A percentile compares a stretch with the other conserved stretches of the same genome.
These are phyloP conservation scores for Ogataea paradorogensis DNA, from an alignment of 805 yeast species.

Conservation along the genomic window DNA sequence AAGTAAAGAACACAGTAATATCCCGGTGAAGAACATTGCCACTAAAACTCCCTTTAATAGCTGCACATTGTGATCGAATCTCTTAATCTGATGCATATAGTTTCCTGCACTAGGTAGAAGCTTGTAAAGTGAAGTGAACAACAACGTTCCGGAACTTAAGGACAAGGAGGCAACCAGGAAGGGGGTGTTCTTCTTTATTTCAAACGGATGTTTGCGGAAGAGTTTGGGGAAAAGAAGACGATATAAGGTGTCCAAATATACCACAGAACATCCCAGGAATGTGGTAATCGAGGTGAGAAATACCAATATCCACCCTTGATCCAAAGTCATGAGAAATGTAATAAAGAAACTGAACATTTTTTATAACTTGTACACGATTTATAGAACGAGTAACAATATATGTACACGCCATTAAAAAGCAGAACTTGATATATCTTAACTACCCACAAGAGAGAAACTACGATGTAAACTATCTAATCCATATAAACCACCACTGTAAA, in stretches of 20 bases:
- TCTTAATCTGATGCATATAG: slow-evolving; percentile 39
- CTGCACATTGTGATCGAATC: slow-evolving; percentile 23
- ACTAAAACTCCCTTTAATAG: slow-evolving; percentile 44
- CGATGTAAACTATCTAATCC: too few relatives aligned
- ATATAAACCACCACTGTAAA: too few relatives aligned
- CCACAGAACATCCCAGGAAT: slow-evolving; percentile 64
- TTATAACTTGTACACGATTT: too few relatives aligned
- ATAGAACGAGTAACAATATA: too few relatives aligned
- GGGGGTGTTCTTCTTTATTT: slow-evolving; percentile 54
- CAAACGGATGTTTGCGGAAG: slow-evolving; percentile 44
- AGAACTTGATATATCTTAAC: too few relatives aligned
- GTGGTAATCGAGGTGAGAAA: slow-evolving; percentile 67
- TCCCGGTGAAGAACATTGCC: slow-evolving; percentile 46
- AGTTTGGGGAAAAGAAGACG: slow-evolving; percentile 39
- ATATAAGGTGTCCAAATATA: slow-evolving; percentile 59
- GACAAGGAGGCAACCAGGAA: slow-evolving; percentile 75
- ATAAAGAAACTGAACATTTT: slow-evolving; percentile 1
- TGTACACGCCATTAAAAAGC: too few relatives aligned
- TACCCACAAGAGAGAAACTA: too few relatives aligned
- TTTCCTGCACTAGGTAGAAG: slow-evolving; percentile 66
- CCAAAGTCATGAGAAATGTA: slow-evolving; percentile 16
- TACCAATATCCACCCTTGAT: slow-evolving; percentile 67
- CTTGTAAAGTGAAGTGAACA: slow-evolving; percentile 73
- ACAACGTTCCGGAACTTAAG: slow-evolving; percentile 76
- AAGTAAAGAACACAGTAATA: slow-evolving; percentile 53